Evolutionary conservation across 192 early-diverging fungal genomes (phyloP).

Genomic region (Umbelopsis ramanniana): DNA sequence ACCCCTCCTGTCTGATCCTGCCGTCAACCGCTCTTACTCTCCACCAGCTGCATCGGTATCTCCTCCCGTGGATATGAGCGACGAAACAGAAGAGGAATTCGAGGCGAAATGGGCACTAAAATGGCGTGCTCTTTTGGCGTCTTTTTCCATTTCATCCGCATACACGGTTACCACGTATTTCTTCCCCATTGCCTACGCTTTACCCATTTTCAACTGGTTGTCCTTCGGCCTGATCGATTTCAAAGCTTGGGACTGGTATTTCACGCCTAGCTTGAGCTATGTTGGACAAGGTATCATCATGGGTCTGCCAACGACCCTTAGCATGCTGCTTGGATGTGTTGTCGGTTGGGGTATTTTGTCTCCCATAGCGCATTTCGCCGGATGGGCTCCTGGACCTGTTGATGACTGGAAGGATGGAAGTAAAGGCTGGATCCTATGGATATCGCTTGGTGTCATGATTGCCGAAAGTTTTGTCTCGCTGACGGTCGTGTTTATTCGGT

Average conservation of each 20-base stretch:
- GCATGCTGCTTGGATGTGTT: slow-evolving; percentile 72
- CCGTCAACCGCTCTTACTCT: slow-evolving; percentile 9
- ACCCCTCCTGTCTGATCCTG: background rate
- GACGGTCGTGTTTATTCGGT: slow-evolving; percentile 47
- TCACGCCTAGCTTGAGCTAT: slow-evolving; percentile 75
- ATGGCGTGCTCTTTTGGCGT: slow-evolving; percentile 51
- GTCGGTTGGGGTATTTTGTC: slow-evolving; percentile 80
- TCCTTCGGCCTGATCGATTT: slow-evolving; percentile 54
- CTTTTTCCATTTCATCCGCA: slow-evolving; percentile 64
- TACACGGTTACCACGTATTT: slow-evolving; percentile 72
- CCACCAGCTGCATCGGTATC: slow-evolving; percentile 16
- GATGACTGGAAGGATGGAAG: slow-evolving; percentile 70
- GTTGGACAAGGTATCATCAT: slow-evolving; percentile 83
- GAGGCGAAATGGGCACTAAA: slow-evolving; percentile 67
- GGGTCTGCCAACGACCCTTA: slow-evolving; percentile 75
- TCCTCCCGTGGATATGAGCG: background rate
- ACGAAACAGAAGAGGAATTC: slow-evolving; percentile 28
- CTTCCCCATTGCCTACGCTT: slow-evolving; percentile 53
- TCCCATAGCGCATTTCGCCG: slow-evolving; percentile 65
- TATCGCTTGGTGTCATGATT: slow-evolving; percentile 81
- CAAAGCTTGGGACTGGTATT: slow-evolving; percentile 69
- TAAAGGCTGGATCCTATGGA: slow-evolving; percentile 81
- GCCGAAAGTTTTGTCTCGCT: slow-evolving; percentile 71
- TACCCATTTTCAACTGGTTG: slow-evolving; percentile 65
- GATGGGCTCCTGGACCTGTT: slow-evolving; percentile 75